phyloP scores from a whole-genome alignment of 176 grass and related monocot species.

The Thalia dealbata region DNA sequence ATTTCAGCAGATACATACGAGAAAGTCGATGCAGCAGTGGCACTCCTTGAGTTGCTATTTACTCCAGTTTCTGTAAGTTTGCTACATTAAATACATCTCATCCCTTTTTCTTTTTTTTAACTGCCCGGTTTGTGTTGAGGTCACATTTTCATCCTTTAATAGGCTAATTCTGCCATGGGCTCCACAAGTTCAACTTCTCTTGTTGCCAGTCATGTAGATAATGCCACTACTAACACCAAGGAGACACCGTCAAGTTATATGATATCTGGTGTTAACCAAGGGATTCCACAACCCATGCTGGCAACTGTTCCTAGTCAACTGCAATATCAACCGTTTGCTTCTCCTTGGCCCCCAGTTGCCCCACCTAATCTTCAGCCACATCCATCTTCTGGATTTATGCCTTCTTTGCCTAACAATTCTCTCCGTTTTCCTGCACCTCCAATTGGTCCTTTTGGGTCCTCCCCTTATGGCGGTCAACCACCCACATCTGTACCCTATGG shows the following conservation, averaged over 20 bases:
- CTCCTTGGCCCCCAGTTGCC: constrained; percentile 39
- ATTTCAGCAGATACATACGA: constrained; percentile 76
- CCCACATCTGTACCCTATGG: constrained; percentile 23
- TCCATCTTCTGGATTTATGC: constrained; percentile 22
- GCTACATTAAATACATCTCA: not conserved
- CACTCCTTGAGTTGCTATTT: constrained; percentile 71
- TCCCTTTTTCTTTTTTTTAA: not conserved
- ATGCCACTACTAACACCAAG: constrained; percentile 19
- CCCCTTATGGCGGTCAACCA: constrained; percentile 37
- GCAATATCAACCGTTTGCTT: constrained; percentile 46
- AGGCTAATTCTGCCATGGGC: not conserved
- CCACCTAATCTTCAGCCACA: constrained; percentile 25
- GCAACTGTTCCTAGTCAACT: constrained; percentile 29
- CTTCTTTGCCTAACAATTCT: constrained; percentile 31
- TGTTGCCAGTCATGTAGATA: constrained; percentile 33
- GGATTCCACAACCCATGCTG: constrained; percentile 20
- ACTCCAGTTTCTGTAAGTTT: constrained; percentile 62
- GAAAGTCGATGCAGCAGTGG: constrained; percentile 82
- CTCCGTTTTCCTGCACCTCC: constrained; percentile 26
- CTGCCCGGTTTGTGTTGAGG: not conserved
- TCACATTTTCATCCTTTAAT: not conserved
- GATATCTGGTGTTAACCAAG: constrained; percentile 26
- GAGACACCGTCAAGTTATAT: constrained; percentile 26
- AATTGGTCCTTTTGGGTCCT: constrained; percentile 23
- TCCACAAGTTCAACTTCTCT: constrained; percentile 6